phyloP scores from a whole-genome alignment of 2,329 filamentous ascomycete species.

The Atkinsonella texensis region DNA sequence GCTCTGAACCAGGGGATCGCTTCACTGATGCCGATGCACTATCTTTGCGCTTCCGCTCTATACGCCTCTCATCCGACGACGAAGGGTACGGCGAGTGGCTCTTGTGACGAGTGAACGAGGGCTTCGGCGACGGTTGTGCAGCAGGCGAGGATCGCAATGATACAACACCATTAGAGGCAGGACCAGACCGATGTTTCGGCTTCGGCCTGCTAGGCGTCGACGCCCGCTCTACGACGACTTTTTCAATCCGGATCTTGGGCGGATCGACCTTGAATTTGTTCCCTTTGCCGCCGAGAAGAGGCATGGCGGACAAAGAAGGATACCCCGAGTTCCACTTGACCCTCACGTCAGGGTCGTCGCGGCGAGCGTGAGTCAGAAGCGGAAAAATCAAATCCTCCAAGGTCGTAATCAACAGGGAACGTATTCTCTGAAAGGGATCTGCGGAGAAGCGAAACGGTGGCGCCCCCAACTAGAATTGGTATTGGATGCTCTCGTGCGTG shows the following conservation, averaged over 20 bases:
- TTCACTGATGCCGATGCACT: conserved; percentile 15
- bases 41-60: conserved; percentile 38
- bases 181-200: conserved; percentile 18
- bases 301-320: conserved; percentile 15
- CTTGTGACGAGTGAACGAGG: conserved; percentile 22
- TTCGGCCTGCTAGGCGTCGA: conserved; percentile 25
- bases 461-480: neutral
- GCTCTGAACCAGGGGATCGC: conserved; percentile 34
- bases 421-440: neutral
- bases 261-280: conserved; percentile 40
- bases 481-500: neutral
- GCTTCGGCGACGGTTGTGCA: conserved; percentile 29
- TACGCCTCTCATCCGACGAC: conserved; percentile 24
- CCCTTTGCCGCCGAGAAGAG: conserved; percentile 29
- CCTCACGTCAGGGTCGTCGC: neutral
- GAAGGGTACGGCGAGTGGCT: conserved; percentile 32
- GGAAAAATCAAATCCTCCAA: neutral
- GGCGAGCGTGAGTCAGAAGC: neutral
- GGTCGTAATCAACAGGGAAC: no score
- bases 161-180: conserved; percentile 10
- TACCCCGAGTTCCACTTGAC: neutral
- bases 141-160: conserved; percentile 22
- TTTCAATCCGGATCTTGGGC: conserved; percentile 40
- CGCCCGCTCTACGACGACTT: conserved; percentile 32
- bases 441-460: neutral